These are phyloP conservation scores for Mycena galericulata DNA, from an alignment of 768 basidiomycete genomes.

Conservation along the genomic window DNA sequence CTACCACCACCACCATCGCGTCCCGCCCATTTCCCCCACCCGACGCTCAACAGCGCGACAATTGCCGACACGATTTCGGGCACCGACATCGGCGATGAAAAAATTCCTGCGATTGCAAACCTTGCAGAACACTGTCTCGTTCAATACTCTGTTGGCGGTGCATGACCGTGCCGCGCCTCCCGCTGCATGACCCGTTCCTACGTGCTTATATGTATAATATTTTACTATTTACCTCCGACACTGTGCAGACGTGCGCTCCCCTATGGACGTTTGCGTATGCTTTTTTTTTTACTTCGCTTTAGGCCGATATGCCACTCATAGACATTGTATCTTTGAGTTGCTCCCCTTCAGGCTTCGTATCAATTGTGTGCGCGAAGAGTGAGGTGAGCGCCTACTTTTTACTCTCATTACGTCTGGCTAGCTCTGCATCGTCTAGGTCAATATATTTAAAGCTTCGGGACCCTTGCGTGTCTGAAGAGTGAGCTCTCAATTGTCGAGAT, in stretches of 20 bases:
- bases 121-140: neutral
- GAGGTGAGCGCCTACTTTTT: conserved; percentile 4
- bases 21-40: neutral
- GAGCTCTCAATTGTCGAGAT: conserved; percentile 12
- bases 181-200: conserved; percentile 2
- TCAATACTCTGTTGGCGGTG: conserved; percentile 7
- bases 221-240: neutral
- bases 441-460: neutral
- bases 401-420: conserved; percentile 9
- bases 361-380: neutral
- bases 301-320: conserved; percentile 2
- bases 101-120: neutral
- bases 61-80: conserved; percentile 1
- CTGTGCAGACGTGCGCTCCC: neutral
- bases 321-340: neutral
- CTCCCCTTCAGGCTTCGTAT: conserved; percentile 8
- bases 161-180: neutral
- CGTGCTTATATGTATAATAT: conserved; percentile 8
- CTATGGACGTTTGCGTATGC: conserved; percentile 1
- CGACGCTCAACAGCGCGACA: conserved; percentile 4
- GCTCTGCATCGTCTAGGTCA: conserved; percentile 7
- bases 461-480: conserved; percentile 3
- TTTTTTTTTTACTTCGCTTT: conserved; percentile 8
- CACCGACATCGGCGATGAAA: neutral
- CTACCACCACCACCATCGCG: neutral